Evolutionary conservation across 345 rosid genomes (phyloP), one percentile per base, ranked within the genome.

Genomic region (Gossypium stocksii): DNA sequence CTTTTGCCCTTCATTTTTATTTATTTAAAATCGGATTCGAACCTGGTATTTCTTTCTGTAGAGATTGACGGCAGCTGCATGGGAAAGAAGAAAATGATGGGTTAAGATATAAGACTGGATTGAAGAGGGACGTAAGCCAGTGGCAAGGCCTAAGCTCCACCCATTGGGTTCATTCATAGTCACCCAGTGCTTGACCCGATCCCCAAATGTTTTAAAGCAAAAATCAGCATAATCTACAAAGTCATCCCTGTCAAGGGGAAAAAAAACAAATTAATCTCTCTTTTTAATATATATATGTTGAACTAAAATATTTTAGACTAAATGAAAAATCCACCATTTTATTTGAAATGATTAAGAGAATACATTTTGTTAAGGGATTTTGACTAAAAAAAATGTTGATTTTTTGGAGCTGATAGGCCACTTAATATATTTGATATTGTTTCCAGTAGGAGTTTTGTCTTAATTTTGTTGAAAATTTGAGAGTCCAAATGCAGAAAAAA

Each of bases 181-280:
- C 66, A 80, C 80, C 87, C 85, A 85, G 45, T 72, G 71, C 49
- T 84, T 84, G 0, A 83, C 86, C 3, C 82, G 75, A 2, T 83
- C 86, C 7, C 86, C 86, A 5, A 88, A 88, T 41, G 69, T 69
- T 67, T 79, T 72, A 53, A 86, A 89, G 66, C 87, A 83, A 73
- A 87, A 65, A 11, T 87, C 87, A 2, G 80, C 85, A 46, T 80
- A 87, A n/a, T 80, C 81, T 10, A 1, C 71, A 67, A 10, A 86
- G 44, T 85, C 90, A 20, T 81, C 73, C 66, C 90, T 86, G 74
- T 19, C 44, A 9, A 64, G 14, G 15, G n/a, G 34, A 34, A 34
- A 29, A 34, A 34, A 34, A 34, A 34, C 41, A 34, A 34, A 34
- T 4, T 34, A 34, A 34, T 34, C 41, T 34, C 7, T 34, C 14